Conservation (phyloP, 257 asterid species). For the Ligustrum vulgare region DNA sequence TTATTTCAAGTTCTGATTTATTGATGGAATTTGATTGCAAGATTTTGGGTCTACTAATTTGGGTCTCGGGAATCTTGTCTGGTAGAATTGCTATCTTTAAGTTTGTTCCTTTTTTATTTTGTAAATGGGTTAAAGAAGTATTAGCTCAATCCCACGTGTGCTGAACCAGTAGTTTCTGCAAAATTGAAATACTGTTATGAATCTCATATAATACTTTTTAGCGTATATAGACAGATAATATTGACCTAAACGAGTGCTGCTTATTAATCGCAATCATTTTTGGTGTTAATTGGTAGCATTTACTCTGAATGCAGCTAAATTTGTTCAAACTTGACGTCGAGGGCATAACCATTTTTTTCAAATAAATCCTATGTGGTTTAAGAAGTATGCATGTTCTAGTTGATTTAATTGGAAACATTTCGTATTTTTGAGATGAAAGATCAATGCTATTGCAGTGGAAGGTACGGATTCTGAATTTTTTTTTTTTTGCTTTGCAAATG, state of each 20-base stretch:
- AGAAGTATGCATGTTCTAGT: background rate
- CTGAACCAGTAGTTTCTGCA: background rate
- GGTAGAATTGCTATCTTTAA: background rate
- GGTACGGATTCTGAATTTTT: background rate
- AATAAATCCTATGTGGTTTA: background rate
- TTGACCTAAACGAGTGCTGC: conserved; percentile 3
- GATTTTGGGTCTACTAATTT: background rate
- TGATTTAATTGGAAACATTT: conserved; percentile 6
- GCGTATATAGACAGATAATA: background rate
- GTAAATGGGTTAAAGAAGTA: background rate
- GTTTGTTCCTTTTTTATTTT: background rate
- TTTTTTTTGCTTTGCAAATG: too few relatives aligned
- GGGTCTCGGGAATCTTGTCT: conserved; percentile 6
- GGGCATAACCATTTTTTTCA: background rate
- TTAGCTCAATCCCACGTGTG: background rate
- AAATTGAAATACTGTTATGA: too few relatives aligned
- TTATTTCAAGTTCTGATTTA: background rate
- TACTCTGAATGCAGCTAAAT: background rate
- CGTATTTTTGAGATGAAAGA: background rate
- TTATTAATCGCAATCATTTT: too few relatives aligned
- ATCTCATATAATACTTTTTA: background rate
- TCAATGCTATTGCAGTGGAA: conserved; percentile 8
- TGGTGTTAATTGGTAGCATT: background rate
- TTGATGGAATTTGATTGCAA: conserved; percentile 1
- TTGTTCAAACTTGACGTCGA: background rate